Percentiles rank a stretch among this genome's conserved stretches.
phyloP scores from a whole-genome alignment of 164 flowering plant species.

The Warburgia ugandensis region DNA sequence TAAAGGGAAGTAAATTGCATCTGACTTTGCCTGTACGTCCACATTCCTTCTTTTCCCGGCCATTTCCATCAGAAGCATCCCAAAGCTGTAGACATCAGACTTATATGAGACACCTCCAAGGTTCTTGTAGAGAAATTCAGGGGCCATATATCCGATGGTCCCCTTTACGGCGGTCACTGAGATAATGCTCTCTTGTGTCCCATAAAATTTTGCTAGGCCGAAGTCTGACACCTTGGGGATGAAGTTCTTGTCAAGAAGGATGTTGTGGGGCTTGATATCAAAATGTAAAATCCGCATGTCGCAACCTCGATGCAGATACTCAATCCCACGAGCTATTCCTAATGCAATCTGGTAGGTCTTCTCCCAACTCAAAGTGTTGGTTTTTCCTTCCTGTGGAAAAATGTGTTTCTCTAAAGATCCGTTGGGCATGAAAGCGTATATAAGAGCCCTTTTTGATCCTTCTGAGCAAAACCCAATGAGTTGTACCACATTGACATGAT shows the following conservation, averaged over 20 bases:
- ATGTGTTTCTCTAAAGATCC: no score
- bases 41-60: not conserved
- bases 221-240: conserved; percentile 5
- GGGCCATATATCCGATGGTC: conserved; percentile 8
- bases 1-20: conserved; percentile 4
- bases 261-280: conserved; percentile 10
- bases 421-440: no score
- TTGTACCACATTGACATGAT: no score
- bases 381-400: no score
- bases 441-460: no score
- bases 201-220: conserved; percentile 5
- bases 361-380: no score
- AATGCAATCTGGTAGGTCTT: conserved; percentile 1
- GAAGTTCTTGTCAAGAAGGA: conserved; percentile 3
- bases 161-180: not conserved
- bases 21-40: not conserved
- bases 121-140: conserved; percentile 1
- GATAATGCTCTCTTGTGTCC: not conserved
- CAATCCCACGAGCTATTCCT: conserved; percentile 1
- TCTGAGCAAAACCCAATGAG: no score
- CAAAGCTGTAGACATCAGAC: conserved; percentile 4
- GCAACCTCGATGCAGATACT: conserved; percentile 1
- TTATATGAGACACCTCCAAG: not conserved
- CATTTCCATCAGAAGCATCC: conserved; percentile 7
- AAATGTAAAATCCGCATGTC: conserved; percentile 4